Conservation (phyloP, 768 basidiomycete species). For the Dentipellis fragilis region DNA sequence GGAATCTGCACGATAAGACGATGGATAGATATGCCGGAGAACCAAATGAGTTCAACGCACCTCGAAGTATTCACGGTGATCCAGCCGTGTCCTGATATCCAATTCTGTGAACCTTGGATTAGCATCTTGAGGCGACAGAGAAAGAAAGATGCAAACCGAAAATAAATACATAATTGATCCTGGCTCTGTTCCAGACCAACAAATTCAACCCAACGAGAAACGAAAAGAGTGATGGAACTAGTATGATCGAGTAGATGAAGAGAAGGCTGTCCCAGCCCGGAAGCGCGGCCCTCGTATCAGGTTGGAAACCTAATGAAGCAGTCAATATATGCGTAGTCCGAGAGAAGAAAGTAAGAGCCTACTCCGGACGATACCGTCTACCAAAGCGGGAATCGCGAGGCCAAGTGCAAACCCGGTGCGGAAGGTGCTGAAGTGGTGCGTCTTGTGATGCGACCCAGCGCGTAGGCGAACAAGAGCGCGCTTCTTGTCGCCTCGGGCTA, state of each 20-base stretch:
- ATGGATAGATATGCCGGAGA: not conserved
- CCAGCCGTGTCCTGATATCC: conserved; percentile 20
- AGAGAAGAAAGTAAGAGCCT: conserved; percentile 15
- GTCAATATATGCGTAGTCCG: not conserved
- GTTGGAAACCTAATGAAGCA: conserved; percentile 39
- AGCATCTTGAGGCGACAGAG: not conserved
- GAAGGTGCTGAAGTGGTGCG: conserved; percentile 64
- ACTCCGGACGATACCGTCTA: conserved; percentile 58
- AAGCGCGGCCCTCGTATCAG: conserved; percentile 39
- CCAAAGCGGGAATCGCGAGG: conserved; percentile 56
- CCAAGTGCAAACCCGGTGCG: conserved; percentile 68
- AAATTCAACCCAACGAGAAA: conserved; percentile 79
- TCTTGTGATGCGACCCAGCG: conserved; percentile 36
- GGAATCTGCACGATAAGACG: conserved; percentile 47
- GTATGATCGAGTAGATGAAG: conserved; percentile 65
- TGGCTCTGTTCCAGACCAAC: conserved; percentile 57
- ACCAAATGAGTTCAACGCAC: conserved; percentile 20
- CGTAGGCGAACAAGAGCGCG: conserved; percentile 62
- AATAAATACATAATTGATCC: conserved; percentile 93
- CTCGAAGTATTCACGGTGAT: conserved; percentile 71
- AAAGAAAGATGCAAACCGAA: conserved; percentile 41
- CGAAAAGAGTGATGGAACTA: conserved; percentile 67
- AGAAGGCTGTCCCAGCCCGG: conserved; percentile 68
- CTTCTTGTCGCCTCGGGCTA: conserved; percentile 67
- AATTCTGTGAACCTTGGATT: conserved; percentile 1